A percentile compares a stretch with the other conserved stretches of the same genome.
These are phyloP conservation scores for Colletotrichum tropicicola DNA, from an alignment of 2,329 filamentous ascomycete genomes.

Conservation along the genomic window DNA sequence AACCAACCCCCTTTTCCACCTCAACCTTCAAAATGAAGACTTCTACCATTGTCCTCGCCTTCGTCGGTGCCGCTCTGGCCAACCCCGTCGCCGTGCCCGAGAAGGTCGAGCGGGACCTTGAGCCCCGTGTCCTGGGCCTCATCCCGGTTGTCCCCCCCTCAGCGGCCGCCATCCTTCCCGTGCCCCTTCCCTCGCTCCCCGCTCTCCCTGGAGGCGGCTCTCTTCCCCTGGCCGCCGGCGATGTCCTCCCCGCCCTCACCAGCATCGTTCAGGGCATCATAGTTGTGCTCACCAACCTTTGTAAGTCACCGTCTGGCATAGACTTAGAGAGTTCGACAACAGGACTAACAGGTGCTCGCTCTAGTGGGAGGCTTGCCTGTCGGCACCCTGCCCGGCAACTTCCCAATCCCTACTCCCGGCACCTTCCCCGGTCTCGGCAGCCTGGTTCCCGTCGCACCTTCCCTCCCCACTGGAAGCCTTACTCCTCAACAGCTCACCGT, in stretches of 20 bases:
- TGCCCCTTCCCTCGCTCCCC: neutral
- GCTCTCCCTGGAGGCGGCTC: neutral
- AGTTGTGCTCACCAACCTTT: neutral
- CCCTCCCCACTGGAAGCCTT: neutral
- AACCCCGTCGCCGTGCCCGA: constrained; percentile 17
- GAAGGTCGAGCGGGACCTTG: constrained; percentile 11
- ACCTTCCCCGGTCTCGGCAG: neutral
- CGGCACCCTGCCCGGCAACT: neutral
- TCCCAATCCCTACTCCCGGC: neutral
- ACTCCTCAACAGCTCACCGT: neutral
- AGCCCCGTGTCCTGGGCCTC: neutral
- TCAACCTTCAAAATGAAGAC: constrained; percentile 29
- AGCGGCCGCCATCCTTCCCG: neutral
- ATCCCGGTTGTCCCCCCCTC: neutral
- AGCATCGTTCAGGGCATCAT: neutral
- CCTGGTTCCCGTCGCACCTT: neutral
- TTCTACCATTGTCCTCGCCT: constrained; percentile 12
- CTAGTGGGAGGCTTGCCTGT: neutral
- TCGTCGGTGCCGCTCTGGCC: constrained; percentile 11
- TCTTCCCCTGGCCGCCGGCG: neutral
- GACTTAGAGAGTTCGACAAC: neutral
- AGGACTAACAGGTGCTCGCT: neutral
- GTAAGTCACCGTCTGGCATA: neutral
- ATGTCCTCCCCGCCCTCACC: neutral
- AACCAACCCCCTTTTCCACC: neutral